Evolutionary conservation across 75 land plant species (phyloP).

Genomic region (Gnetum montanum): DNA sequence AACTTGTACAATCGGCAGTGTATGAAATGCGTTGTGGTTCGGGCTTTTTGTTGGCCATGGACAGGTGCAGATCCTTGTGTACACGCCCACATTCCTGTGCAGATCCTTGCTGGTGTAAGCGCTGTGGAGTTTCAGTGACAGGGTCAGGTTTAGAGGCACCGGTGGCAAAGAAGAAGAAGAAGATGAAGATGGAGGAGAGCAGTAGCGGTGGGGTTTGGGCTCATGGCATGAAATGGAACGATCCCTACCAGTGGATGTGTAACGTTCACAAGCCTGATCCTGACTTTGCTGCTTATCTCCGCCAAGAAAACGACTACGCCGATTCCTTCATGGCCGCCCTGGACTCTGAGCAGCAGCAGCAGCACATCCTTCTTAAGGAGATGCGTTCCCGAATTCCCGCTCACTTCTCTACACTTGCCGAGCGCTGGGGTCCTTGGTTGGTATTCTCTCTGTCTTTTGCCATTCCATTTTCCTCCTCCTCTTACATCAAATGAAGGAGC

Average conservation of each 20-base stretch:
- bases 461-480: too few relatives aligned
- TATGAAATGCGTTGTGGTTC: too few relatives aligned
- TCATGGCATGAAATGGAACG: constrained; percentile 69
- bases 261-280: constrained; percentile 60
- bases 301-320: constrained; percentile 61
- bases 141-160: constrained; percentile 39
- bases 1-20: too few relatives aligned
- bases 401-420: constrained; percentile 63
- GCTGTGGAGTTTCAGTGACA: too few relatives aligned
- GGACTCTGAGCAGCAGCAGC: constrained; percentile 14
- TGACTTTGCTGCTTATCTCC: constrained; percentile 36
- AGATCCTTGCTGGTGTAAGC: too few relatives aligned
- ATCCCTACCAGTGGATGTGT: constrained; percentile 88
- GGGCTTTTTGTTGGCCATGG: too few relatives aligned
- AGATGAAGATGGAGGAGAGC: too few relatives aligned
- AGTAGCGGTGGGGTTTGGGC: constrained; percentile 39
- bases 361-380: constrained; percentile 34
- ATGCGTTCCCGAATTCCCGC: constrained; percentile 58
- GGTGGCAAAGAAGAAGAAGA: constrained; percentile 43
- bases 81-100: too few relatives aligned
- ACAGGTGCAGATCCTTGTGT: too few relatives aligned
- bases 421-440: constrained; percentile 88
- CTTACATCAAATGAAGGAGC: too few relatives aligned
- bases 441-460: constrained; percentile 1
- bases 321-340: constrained; percentile 72